phyloP scores from a whole-genome alignment of 129 eudicot species.

The Centaurea solstitialis region DNA sequence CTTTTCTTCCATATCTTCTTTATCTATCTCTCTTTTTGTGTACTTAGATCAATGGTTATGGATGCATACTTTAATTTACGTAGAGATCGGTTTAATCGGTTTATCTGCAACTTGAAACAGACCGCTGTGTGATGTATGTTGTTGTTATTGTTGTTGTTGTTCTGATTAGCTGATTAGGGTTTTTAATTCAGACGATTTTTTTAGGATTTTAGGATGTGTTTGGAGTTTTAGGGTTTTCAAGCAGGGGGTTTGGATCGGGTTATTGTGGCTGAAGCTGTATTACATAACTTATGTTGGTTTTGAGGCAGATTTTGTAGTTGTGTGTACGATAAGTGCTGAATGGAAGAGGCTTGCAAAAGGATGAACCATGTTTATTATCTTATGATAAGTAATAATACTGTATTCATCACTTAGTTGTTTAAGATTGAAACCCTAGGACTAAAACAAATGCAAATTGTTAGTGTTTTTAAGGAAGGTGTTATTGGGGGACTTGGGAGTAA shows the following conservation, averaged over 20 bases:
- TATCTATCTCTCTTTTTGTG: background rate
- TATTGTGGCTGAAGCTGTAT: background rate
- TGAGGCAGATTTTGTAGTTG: background rate
- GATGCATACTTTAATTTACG: background rate
- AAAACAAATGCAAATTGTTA: slow-evolving; percentile 3
- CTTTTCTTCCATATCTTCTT: background rate
- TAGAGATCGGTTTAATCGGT: slow-evolving; percentile 26
- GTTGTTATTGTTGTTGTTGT: background rate
- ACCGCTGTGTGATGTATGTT: background rate
- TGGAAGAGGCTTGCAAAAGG: slow-evolving; percentile 14
- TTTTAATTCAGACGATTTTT: background rate
- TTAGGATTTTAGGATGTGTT: background rate
- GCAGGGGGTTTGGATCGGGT: slow-evolving; percentile 18
- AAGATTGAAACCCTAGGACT: slow-evolving; percentile 4
- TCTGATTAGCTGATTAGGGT: slow-evolving; percentile 12
- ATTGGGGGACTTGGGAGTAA: background rate
- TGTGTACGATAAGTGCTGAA: background rate
- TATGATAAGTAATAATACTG: background rate
- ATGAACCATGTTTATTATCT: background rate
- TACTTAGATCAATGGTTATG: background rate
- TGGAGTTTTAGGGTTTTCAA: slow-evolving; percentile 24
- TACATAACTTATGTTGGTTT: background rate
- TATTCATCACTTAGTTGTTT: background rate
- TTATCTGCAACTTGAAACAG: slow-evolving; percentile 4
- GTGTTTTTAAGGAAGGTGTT: background rate